phyloP scores from a whole-genome alignment of 2,329 filamentous ascomycete species.

The Cladosporium sp. region DNA sequence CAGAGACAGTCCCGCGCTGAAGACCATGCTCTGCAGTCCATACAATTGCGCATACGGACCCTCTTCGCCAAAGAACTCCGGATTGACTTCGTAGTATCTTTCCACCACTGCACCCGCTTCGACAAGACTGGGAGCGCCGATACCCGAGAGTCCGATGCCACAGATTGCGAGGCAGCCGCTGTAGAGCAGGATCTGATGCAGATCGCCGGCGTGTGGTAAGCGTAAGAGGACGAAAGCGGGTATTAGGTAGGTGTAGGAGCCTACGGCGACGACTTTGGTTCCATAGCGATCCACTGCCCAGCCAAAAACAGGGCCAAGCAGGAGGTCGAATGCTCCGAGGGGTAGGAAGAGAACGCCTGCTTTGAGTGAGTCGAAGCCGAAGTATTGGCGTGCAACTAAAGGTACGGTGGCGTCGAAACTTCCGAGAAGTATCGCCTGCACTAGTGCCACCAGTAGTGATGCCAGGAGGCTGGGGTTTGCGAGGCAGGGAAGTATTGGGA shows the following conservation, averaged over 20 bases:
- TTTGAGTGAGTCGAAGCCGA: conserved; percentile 46
- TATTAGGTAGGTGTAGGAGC: conserved; percentile 46
- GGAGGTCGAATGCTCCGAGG: conserved; percentile 45
- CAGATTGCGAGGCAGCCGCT: conserved; percentile 48
- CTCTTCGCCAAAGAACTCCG: conserved; percentile 54
- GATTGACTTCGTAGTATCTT: conserved; percentile 57
- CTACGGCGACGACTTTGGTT: conserved; percentile 44
- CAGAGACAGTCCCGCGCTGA: conserved; percentile 58
- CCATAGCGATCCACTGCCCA: conserved; percentile 51
- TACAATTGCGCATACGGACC: conserved; percentile 67
- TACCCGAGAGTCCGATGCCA: conserved; percentile 55
- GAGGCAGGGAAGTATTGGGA: conserved; percentile 52
- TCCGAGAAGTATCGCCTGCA: conserved; percentile 46
- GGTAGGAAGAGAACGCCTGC: conserved; percentile 50
- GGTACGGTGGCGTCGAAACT: conserved; percentile 53
- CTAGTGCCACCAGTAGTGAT: conserved; percentile 43
- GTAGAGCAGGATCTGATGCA: conserved; percentile 48
- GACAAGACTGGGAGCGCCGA: conserved; percentile 57
- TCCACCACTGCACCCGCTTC: conserved; percentile 58
- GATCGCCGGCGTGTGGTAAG: conserved; percentile 43
- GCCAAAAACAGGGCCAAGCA: conserved; percentile 49
- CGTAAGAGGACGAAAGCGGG: conserved; percentile 47
- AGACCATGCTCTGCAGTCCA: conserved; percentile 64
- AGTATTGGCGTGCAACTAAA: conserved; percentile 44
- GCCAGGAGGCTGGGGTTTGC: conserved; percentile 43